Evolutionary conservation across 2,329 filamentous ascomycete species (phyloP), one percentile per base, ranked within the genome.

Genomic region (Fusarium stilboides): DNA sequence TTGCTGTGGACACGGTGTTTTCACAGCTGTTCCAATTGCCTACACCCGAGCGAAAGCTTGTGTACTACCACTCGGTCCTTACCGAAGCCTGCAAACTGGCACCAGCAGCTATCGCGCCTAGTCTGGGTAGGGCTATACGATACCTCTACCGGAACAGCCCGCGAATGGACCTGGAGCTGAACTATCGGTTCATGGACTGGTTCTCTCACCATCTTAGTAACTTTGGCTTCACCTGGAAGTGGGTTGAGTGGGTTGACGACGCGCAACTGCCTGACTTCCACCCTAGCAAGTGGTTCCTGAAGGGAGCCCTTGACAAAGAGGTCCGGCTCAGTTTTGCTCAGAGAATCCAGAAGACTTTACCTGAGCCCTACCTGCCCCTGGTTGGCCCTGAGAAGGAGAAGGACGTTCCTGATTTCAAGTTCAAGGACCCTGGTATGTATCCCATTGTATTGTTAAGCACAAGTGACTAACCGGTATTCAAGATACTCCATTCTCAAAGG

Each of bases 161-260:
- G 62, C 88, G 87, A 4, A 90, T 98, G 84, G 96, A 99, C 76
- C 84, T 98, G 47, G 94, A 98, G 80, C 83, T 99, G 43, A 87
- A 85, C 57, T 92, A 94, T 75, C 89, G 96, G 26, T 98, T 98
- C 81, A 85, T 97, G 77, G 95, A 98, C 78, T 99, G 96, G 96
- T 99, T 99, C 77, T 89, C 95, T 19, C 96, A 99, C 79, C 96
- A 99, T 82, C 83, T 99, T 71, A 98, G 94, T 82, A 99, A 99
- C 82, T 99, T 99, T 77, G 96, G 97, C 54, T 99, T 98, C 78
- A 96, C 96, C 12, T 99, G 96, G 96, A 98, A 98, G 81, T 99
- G 96, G 96, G 91, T 92, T 17, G 96, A 99, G 82, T 99, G 96
- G 96, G 87, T 92, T 47, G 93, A 94, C 17, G 94, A 98, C 77